phyloP scores from a whole-genome alignment of 805 yeast genomes.

The Starmera pachycereana region DNA sequence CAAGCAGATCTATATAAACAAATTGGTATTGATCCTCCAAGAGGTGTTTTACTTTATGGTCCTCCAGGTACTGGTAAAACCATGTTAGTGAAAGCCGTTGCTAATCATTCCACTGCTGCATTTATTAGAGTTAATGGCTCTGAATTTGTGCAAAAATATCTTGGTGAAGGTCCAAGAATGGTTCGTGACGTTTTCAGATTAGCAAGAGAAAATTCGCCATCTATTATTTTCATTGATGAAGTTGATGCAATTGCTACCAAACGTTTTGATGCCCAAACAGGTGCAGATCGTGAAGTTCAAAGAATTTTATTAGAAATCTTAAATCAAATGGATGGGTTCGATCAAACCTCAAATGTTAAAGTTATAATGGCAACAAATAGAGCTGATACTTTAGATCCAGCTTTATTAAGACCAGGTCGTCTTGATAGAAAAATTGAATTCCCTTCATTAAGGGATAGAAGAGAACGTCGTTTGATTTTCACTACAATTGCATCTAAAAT shows the following conservation, averaged over 20 bases:
- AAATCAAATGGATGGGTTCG: slow-evolving; percentile 99
- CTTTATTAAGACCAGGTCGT: slow-evolving; percentile 96
- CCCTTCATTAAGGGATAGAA: slow-evolving; percentile 91
- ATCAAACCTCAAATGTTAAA: slow-evolving; percentile 88
- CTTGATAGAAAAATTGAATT: slow-evolving; percentile 96
- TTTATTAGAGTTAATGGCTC: slow-evolving; percentile 97
- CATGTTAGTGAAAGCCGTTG: slow-evolving; percentile 98
- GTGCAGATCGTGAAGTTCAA: slow-evolving; percentile 99
- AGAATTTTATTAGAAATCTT: slow-evolving; percentile 90
- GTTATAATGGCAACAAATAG: slow-evolving; percentile 99
- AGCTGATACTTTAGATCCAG: slow-evolving; percentile 99
- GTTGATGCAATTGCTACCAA: slow-evolving; percentile 98
- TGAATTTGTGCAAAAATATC: slow-evolving; percentile 94
- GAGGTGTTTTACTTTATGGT: slow-evolving; percentile 96
- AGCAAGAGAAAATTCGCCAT: slow-evolving; percentile 95
- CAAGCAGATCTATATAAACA: slow-evolving; percentile 94
- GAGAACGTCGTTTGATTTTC: slow-evolving; percentile 95
- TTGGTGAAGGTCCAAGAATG: slow-evolving; percentile 99
- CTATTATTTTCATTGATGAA: slow-evolving; percentile 96
- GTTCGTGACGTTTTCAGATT: slow-evolving; percentile 96
- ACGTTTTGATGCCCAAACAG: slow-evolving; percentile 98
- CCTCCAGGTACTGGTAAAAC: slow-evolving; percentile 99
- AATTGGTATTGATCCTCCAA: slow-evolving; percentile 98
- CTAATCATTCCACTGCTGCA: slow-evolving; percentile 90
- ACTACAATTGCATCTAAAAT: slow-evolving; percentile 93